Conservation (phyloP, 2,329 filamentous ascomycete species). For the Sclerotinia glacialis region DNA sequence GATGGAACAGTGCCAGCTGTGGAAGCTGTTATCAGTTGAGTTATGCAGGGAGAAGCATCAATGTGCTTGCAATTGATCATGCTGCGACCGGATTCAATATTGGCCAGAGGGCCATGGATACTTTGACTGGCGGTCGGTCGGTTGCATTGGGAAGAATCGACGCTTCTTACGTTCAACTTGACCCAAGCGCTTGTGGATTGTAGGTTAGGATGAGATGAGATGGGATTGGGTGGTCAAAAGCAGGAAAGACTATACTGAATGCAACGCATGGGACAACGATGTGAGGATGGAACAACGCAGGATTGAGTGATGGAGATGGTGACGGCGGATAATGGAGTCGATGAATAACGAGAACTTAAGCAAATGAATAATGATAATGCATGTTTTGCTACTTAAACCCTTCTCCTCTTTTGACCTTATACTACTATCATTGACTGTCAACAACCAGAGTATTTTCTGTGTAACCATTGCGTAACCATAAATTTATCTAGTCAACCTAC, state of each 20-base stretch:
- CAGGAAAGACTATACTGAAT: background rate
- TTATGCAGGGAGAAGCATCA: constrained; percentile 51
- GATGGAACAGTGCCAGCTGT: constrained; percentile 55
- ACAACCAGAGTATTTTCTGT: too few species aligned
- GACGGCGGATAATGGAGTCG: background rate
- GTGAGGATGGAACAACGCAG: background rate
- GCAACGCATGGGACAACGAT: background rate
- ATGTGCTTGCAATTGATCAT: constrained; percentile 56
- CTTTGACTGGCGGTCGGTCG: constrained; percentile 52
- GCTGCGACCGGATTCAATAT: constrained; percentile 54
- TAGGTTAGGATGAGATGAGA: background rate
- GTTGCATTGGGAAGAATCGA: constrained; percentile 51
- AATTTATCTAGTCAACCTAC: too few species aligned
- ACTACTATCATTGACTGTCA: too few species aligned
- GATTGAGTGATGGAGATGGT: background rate
- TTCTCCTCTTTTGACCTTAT: background rate
- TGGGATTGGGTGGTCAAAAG: background rate
- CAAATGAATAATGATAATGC: constrained; percentile 5
- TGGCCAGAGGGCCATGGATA: constrained; percentile 54
- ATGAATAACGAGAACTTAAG: background rate
- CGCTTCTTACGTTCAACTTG: constrained; percentile 48
- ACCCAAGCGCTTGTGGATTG: constrained; percentile 45
- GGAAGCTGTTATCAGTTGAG: constrained; percentile 58
- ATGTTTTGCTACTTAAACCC: background rate
- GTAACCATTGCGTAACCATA: too few species aligned